Base-by-base conservation (phyloP, 257 asterid species). In the Fraxinus americana region DNA sequence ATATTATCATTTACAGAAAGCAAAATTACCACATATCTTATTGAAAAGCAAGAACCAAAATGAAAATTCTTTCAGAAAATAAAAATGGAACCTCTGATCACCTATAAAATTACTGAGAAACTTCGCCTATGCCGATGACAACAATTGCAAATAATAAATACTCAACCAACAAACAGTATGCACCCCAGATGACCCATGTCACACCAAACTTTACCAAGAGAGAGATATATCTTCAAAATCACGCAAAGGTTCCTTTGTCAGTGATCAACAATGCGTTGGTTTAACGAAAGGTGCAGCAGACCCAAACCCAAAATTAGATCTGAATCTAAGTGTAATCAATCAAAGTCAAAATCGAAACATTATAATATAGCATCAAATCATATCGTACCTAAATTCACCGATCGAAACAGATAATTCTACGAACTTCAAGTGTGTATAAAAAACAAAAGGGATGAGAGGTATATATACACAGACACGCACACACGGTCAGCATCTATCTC, bases 141-240 rank as follows among this genome's bases (percentile, higher is more conserved):
- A 23, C 29, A 67, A 67, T 63, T 7, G 73, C 45, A 77, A 73
- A 80, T 34, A 21, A 45, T 16, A 14, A 32, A 65, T 75, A 70
- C 69, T 63, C 69, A 27, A 63, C 36, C 7, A 63, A 63, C 35
- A 35, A 63, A 25, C 69, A 63, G 35, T 7, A 63, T 23, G 16
- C 35, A 63, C 7, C 36, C 69, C 63, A 13, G 30, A 59, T 57
- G 76, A 78, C 19, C 61, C 34, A 21, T 68, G 39, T 65, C 73
- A 54, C 83, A 79, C 83, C 83, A 75, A 79, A 73, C 82, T 1
- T 48, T 50, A 74, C 76, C 75, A 67, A 74, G 57, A 70, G 68
- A 68, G 72, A 38, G 54, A 75, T 10, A 66, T 3, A 75, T 61
- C 80, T 75, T 71, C 70, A 67, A 75, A 59, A 45, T 23, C 69